phyloP scores from a whole-genome alignment of 106 monocot species.

The Gastrodia elata region DNA sequence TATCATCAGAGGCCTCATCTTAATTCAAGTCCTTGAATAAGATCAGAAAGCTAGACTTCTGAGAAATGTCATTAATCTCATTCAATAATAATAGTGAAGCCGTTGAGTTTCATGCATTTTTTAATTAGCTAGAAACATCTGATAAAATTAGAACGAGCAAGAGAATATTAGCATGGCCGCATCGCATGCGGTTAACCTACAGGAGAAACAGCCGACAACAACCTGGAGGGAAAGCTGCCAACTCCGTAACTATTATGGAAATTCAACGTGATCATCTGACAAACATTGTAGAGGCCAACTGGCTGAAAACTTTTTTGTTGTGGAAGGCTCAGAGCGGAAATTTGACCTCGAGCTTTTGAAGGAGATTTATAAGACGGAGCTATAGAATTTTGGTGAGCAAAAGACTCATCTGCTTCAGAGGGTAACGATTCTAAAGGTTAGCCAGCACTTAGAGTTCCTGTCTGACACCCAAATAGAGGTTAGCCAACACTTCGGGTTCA shows the following conservation, averaged over 20 bases:
- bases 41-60: no score
- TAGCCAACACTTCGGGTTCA: no score
- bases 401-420: conserved; percentile 85
- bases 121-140: no score
- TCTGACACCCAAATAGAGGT: conserved; percentile 86
- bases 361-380: conserved; percentile 75
- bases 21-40: no score
- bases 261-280: conserved; percentile 89
- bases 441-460: conserved; percentile 97
- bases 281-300: conserved; percentile 52
- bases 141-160: no score
- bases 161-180: no score
- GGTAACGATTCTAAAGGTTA: conserved; percentile 93
- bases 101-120: no score
- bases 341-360: conserved; percentile 74
- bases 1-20: no score
- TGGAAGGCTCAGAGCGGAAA: not conserved
- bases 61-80: no score
- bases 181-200: not conserved
- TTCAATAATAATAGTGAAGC: no score
- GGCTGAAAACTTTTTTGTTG: conserved; percentile 28
- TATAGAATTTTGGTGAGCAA: conserved; percentile 41
- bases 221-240: conserved; percentile 21
- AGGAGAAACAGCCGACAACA: conserved; percentile 23
- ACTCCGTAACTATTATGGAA: conserved; percentile 72